A percentile compares a stretch with the other conserved stretches of the same genome.
These are phyloP conservation scores for Nicotiana undulata DNA, from an alignment of 257 asterid species.

Conservation along the genomic window DNA sequence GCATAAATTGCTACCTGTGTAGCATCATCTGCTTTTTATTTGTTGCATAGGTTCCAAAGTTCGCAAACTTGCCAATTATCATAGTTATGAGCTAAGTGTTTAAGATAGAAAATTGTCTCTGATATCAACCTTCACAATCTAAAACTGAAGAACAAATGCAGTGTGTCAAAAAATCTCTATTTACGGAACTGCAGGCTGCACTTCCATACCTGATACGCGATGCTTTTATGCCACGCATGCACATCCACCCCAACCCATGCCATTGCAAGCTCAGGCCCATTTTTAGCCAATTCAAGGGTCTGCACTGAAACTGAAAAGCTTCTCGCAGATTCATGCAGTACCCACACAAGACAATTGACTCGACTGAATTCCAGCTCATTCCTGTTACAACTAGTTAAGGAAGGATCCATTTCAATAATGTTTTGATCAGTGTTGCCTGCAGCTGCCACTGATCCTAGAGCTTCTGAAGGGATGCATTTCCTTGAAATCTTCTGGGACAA, in stretches of 20 bases:
- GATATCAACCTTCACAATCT: background rate
- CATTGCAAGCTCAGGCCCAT: constrained; percentile 52
- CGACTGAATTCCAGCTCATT: constrained; percentile 35
- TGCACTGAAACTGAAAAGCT: constrained; percentile 45
- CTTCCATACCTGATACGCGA: constrained; percentile 31
- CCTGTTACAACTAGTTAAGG: constrained; percentile 9
- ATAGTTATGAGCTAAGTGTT: background rate
- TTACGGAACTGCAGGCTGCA: background rate
- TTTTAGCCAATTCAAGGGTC: constrained; percentile 37
- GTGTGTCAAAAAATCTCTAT: background rate
- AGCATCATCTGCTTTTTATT: constrained; percentile 1
- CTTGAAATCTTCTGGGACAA: constrained; percentile 4
- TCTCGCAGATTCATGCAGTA: constrained; percentile 54
- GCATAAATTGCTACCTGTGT: constrained; percentile 71
- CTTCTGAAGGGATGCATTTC: constrained; percentile 30
- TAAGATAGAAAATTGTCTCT: background rate
- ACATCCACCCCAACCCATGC: constrained; percentile 56
- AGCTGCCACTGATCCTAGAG: constrained; percentile 31
- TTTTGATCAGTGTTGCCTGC: constrained; percentile 20
- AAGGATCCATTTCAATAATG: constrained; percentile 20
- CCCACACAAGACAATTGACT: constrained; percentile 45
- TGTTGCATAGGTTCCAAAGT: constrained; percentile 1
- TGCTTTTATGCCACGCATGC: constrained; percentile 36
- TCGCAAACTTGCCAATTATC: background rate
- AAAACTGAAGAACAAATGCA: constrained; percentile 1